Percentiles rank a stretch among this genome's conserved stretches.
Conservation (phyloP, 2,329 filamentous ascomycete species). For the Parasarocladium wereldwijsianum region DNA sequence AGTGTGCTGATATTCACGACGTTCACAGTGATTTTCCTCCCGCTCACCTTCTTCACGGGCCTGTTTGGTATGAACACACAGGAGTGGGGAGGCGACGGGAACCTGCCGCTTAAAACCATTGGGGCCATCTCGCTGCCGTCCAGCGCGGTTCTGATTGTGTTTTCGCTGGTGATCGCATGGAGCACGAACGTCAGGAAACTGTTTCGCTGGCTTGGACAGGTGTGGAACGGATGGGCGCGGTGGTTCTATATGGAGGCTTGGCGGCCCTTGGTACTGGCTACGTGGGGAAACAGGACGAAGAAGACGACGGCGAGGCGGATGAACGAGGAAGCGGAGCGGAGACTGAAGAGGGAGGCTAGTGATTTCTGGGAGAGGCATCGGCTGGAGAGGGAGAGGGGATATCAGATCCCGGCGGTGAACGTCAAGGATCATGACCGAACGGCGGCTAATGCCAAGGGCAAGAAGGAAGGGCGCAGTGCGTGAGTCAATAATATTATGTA, state of each 20-base stretch:
- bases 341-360: constrained; percentile 18
- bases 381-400: constrained; percentile 22
- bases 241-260: constrained; percentile 12
- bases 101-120: constrained; percentile 26
- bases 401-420: constrained; percentile 24
- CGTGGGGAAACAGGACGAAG: constrained; percentile 4
- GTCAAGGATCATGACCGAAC: too few relatives aligned
- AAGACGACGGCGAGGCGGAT: constrained; percentile 5
- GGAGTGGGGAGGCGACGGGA: constrained; percentile 40
- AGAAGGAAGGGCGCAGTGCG: too few relatives aligned
- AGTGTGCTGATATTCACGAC: constrained; percentile 53
- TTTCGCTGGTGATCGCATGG: constrained; percentile 40
- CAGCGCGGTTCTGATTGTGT: constrained; percentile 31
- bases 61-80: constrained; percentile 51
- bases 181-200: constrained; percentile 27
- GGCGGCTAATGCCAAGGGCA: too few relatives aligned
- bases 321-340: constrained; percentile 6
- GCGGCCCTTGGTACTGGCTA: constrained; percentile 8
- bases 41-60: constrained; percentile 49
- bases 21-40: constrained; percentile 48
- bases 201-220: constrained; percentile 11
- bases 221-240: constrained; percentile 6
- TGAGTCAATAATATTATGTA: too few relatives aligned
- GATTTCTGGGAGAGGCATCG: constrained; percentile 27
- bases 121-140: constrained; percentile 32